Evolutionary conservation across 495 filamentous ascomycete species (phyloP).

Genomic region (Cudoniella acicularis): DNA sequence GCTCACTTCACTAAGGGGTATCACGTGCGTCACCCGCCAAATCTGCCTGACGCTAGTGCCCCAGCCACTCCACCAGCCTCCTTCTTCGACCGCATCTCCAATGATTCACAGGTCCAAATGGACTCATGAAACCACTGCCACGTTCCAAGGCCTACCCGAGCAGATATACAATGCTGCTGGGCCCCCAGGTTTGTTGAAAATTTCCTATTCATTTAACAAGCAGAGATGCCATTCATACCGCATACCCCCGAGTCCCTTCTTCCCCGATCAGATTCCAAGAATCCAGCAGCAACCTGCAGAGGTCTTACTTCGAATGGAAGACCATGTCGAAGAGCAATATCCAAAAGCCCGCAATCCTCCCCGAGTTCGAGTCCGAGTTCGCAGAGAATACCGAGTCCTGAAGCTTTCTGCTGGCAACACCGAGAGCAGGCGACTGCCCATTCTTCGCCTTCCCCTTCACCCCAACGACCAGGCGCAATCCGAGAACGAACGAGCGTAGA

Average conservation of each 20-base stretch:
- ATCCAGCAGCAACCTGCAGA: constrained; percentile 80
- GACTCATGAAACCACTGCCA: constrained; percentile 10
- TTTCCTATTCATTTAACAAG: constrained; percentile 7
- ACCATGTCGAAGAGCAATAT: constrained; percentile 70
- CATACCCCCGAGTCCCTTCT: constrained; percentile 83
- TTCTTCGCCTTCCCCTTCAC: constrained; percentile 19
- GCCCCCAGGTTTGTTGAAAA: constrained; percentile 12
- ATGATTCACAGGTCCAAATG: constrained; percentile 18
- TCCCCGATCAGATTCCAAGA: constrained; percentile 73
- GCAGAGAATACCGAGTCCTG: constrained; percentile 10
- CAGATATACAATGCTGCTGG: constrained; percentile 8
- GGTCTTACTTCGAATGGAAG: constrained; percentile 76
- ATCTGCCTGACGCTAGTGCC: not conserved
- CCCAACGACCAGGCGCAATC: constrained; percentile 19
- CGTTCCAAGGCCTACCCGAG: constrained; percentile 5
- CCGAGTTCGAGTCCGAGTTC: constrained; percentile 18
- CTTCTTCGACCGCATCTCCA: not conserved
- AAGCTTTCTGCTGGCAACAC: constrained; percentile 86
- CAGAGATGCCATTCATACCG: constrained; percentile 42
- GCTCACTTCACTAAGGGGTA: too few species aligned
- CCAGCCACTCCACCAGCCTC: not conserved
- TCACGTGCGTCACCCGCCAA: not conserved
- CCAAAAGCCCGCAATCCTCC: constrained; percentile 37
- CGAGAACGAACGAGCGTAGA: constrained; percentile 73
- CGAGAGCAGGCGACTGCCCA: constrained; percentile 71